phyloP scores from a whole-genome alignment of 441 rosid genomes.

The Pelargonium fulgidum region DNA sequence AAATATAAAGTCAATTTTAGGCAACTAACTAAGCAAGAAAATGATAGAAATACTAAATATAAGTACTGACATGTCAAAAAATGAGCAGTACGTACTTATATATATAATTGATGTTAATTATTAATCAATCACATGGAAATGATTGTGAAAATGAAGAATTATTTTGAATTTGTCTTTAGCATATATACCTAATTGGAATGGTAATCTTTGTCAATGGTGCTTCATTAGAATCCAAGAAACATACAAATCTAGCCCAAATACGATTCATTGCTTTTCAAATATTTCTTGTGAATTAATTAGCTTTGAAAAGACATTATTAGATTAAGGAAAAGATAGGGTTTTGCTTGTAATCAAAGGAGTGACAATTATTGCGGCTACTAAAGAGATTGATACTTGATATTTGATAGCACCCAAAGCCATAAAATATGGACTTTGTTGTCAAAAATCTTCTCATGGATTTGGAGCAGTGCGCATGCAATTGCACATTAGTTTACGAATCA shows the following conservation, averaged over 20 bases:
- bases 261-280: conserved; percentile 10
- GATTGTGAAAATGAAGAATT: conserved; percentile 14
- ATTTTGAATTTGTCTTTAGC: conserved; percentile 32
- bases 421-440: background rate
- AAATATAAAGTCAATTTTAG: too few species aligned
- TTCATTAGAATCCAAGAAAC: conserved; percentile 28
- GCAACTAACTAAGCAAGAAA: too few species aligned
- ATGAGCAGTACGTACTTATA: too few species aligned
- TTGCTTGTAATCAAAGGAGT: conserved; percentile 4
- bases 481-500: too few species aligned
- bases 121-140: background rate
- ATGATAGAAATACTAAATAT: too few species aligned
- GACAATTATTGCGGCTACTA: background rate
- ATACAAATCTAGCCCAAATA: conserved; percentile 5
- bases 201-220: conserved; percentile 30
- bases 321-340: background rate
- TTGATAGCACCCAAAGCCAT: conserved; percentile 12
- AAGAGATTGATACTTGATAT: background rate
- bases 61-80: too few species aligned
- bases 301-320: conserved; percentile 17
- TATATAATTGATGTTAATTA: background rate
- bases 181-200: background rate
- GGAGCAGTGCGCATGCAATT: too few species aligned
- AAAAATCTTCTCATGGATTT: too few species aligned
- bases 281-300: background rate